Evolutionary conservation across 2,329 filamentous ascomycete genomes (phyloP).

Genomic region (Blastomyces silverae): DNA sequence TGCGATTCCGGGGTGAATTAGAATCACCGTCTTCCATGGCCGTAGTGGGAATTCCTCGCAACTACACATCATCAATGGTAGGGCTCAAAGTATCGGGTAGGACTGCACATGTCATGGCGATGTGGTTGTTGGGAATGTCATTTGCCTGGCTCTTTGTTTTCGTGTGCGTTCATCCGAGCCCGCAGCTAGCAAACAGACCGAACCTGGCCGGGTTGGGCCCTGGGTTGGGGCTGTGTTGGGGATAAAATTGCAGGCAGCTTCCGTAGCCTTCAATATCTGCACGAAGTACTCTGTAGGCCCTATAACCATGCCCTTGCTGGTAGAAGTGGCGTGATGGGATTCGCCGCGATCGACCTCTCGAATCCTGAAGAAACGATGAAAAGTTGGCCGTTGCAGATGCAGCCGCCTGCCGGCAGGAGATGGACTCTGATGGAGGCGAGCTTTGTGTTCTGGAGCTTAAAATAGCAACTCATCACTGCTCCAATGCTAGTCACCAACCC

Average conservation of each 20-base stretch:
- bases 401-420: neutral
- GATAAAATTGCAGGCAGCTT: neutral
- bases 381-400: neutral
- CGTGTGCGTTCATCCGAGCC: neutral
- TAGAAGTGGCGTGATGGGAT: neutral
- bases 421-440: too few species aligned
- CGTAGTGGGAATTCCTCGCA: constrained; percentile 5
- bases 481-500: neutral
- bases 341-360: neutral
- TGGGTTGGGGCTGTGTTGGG: constrained; percentile 1
- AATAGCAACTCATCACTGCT: neutral
- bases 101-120: neutral
- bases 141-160: neutral
- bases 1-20: constrained; percentile 13
- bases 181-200: neutral
- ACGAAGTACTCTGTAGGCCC: neutral
- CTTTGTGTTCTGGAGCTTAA: neutral
- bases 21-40: constrained; percentile 21
- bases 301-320: constrained; percentile 2
- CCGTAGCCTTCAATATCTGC: too few species aligned
- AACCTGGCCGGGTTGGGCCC: neutral
- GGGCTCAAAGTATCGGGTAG: neutral
- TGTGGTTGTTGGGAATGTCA: neutral
- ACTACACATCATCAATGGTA: constrained; percentile 17
- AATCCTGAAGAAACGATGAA: neutral